Evolutionary conservation across 225 moss, liverwort and hornwort species (phyloP).

Genomic region (Pseudisothecium myosuroides): DNA sequence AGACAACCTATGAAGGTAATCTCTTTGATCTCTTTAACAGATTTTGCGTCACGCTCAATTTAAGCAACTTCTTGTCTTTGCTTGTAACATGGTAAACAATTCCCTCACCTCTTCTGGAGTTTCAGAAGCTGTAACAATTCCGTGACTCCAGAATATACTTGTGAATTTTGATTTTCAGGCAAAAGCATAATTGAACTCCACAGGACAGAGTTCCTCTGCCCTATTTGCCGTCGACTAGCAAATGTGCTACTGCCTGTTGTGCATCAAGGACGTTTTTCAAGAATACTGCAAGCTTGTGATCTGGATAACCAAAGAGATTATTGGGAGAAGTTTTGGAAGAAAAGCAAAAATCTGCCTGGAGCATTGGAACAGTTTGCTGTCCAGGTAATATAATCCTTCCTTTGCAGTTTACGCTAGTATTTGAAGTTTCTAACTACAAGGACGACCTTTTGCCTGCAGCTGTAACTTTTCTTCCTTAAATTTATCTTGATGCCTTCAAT

Average conservation of each 20-base stretch:
- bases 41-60: background rate
- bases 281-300: slow-evolving; percentile 20
- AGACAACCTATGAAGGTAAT: slow-evolving; percentile 79
- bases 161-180: slow-evolving; percentile 32
- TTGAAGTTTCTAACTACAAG: background rate
- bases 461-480: background rate
- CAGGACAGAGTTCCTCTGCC: slow-evolving; percentile 84
- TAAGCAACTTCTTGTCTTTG: background rate
- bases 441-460: background rate
- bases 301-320: slow-evolving; percentile 20
- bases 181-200: slow-evolving; percentile 74
- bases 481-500: background rate
- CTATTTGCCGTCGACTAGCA: slow-evolving; percentile 90
- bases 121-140: background rate
- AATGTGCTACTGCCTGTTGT: slow-evolving; percentile 89
- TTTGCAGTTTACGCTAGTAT: background rate
- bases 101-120: background rate
- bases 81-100: background rate
- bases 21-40: background rate
- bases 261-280: slow-evolving; percentile 52
- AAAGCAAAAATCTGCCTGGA: slow-evolving; percentile 22
- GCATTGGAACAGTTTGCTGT: slow-evolving; percentile 40
- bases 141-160: background rate
- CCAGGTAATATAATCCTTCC: slow-evolving; percentile 12
- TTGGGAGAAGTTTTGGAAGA: slow-evolving; percentile 26